Base-by-base conservation (phyloP, 768 basidiomycete species). In the Termitomyces sp. region DNA sequence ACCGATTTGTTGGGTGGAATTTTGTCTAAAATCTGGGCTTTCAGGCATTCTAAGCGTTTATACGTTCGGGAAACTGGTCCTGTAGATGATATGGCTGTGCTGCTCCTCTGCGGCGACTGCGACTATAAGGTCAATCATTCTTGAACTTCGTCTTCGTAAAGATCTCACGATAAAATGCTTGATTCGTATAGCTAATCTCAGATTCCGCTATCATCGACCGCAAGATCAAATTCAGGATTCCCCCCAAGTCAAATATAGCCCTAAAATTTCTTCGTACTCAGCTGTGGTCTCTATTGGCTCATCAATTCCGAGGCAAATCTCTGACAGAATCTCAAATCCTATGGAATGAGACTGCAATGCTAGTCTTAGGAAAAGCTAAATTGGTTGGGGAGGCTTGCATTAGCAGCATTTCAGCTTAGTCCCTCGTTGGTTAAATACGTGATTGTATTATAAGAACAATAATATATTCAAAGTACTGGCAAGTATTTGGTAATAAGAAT, bases 1-100 rank as follows among this genome's bases (percentile, higher is more conserved):
- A 49, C n/a, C 36, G n/a, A 3, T 26, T n/a, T 0, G 9, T n/a
- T 50, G 14, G 35, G 14, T 52, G 35, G 35, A 2, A 14, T 35
- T 54, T 28, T 63, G 48, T 66, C 60, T 61, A n/a, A 61, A 61
- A 61, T 53, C 1, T 57, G 20, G 35, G 40, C 10, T 41, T 43
- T 30, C 55, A 94, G 94, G 93, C 93, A 94, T 68, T 95, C 95
- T 7, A 97, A 93, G 74, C 93, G 86, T 70, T 73, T 95, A 30
- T 96, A 93, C 72, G 91, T 83, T 18, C 97, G 94, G 94, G 96
- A 98, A 72, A 93, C 89, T 0, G 87, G 92, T 6, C 91, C 94
- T 5, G 83, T 91, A 8, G 91, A 97, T 62, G 92, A 96, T 64
- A 71, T 91, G 30, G 84, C 92, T 4, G 70, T 98, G 54, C 68